phyloP scores from a whole-genome alignment of 2,329 filamentous ascomycete species.

The Cladosporium sp. region DNA sequence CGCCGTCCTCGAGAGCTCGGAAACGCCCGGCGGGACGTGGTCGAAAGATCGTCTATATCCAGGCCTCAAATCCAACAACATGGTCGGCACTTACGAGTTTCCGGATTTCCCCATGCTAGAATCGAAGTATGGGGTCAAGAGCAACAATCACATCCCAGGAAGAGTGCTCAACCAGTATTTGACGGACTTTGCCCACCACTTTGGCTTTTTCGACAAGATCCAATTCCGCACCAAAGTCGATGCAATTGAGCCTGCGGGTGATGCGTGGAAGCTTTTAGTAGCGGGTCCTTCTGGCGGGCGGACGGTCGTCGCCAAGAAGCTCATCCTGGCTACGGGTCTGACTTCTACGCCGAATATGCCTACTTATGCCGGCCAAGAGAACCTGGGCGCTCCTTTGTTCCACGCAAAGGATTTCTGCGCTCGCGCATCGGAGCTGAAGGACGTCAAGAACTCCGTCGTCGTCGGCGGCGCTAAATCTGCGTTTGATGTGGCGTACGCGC shows the following conservation, averaged over 20 bases:
- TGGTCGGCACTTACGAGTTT: conserved; percentile 68
- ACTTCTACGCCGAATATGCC: conserved; percentile 57
- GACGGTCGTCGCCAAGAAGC: conserved; percentile 35
- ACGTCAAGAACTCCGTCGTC: conserved; percentile 45
- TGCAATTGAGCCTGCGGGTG: conserved; percentile 38
- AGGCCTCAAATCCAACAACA: conserved; percentile 69
- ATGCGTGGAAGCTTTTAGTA: conserved; percentile 22
- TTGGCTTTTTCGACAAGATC: conserved; percentile 47
- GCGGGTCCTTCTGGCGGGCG: conserved; percentile 16
- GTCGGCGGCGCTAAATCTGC: conserved; percentile 61
- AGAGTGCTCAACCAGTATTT: conserved; percentile 55
- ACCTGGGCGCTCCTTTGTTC: conserved; percentile 52
- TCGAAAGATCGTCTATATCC: conserved; percentile 62
- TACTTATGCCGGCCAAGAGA: conserved; percentile 44
- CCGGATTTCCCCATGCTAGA: conserved; percentile 66
- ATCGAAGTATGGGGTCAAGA: conserved; percentile 40
- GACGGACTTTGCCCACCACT: conserved; percentile 51
- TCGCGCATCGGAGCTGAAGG: conserved; percentile 34
- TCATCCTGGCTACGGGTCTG: conserved; percentile 60
- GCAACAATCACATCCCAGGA: conserved; percentile 58
- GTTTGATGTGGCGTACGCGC: conserved; percentile 60
- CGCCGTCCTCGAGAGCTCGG: conserved; percentile 39
- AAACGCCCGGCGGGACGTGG: conserved; percentile 63
- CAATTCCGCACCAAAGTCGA: conserved; percentile 51
- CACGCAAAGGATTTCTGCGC: conserved; percentile 53